Evolutionary conservation across 1,284 basidiomycete genomes (phyloP).

Genomic region (Sanghuangporus baumii): DNA sequence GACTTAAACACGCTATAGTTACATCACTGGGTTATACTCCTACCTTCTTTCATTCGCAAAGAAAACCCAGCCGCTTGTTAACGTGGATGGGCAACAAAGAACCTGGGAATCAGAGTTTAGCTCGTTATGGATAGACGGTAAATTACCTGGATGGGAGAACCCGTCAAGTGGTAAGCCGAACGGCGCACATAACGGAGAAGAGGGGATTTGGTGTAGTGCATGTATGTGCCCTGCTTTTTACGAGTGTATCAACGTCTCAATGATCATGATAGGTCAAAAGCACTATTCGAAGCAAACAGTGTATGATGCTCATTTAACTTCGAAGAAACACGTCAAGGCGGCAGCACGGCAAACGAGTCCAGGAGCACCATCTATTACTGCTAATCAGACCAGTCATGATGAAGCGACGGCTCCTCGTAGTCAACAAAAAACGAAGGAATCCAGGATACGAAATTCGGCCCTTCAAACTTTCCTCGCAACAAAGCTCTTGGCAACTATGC

Average conservation of each 20-base stretch:
- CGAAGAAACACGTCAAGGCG: constrained; percentile 93
- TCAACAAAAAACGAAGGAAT: constrained; percentile 38
- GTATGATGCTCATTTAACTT: constrained; percentile 92
- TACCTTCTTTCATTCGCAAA: constrained; percentile 88
- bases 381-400: constrained; percentile 44
- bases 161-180: constrained; percentile 31
- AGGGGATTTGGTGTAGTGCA: constrained; percentile 92
- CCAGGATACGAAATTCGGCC: constrained; percentile 66
- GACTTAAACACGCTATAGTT: constrained; percentile 38
- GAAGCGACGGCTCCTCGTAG: constrained; percentile 22
- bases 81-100: constrained; percentile 67
- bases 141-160: constrained; percentile 77
- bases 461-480: constrained; percentile 69
- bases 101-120: constrained; percentile 70
- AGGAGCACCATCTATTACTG: constrained; percentile 47
- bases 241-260: constrained; percentile 1
- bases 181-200: constrained; percentile 34
- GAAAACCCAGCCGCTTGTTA: constrained; percentile 83
- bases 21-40: constrained; percentile 75
- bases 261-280: constrained; percentile 68
- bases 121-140: constrained; percentile 72
- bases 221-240: constrained; percentile 52
- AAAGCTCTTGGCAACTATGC: constrained; percentile 59
- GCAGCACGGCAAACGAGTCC: constrained; percentile 63
- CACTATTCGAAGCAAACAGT: constrained; percentile 96